Evolutionary conservation across 2,329 filamentous ascomycete genomes (phyloP).

Genomic region (Lachnellula hyalina): DNA sequence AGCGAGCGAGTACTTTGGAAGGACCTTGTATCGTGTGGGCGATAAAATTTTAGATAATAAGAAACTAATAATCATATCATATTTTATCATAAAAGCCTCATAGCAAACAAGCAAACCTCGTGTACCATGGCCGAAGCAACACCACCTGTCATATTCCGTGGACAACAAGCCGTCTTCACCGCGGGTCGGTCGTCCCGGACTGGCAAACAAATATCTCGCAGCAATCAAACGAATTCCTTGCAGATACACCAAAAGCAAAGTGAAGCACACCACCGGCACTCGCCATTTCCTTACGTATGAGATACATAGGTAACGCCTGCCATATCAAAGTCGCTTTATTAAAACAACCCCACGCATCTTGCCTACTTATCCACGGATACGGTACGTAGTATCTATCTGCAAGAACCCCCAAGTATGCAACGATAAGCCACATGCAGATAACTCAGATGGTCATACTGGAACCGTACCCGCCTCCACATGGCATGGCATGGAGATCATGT

Average conservation of each 20-base stretch:
- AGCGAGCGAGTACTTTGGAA: not conserved
- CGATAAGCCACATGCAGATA: not conserved
- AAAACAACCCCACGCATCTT: too few species aligned
- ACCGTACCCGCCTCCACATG: not conserved
- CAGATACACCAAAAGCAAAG: not conserved
- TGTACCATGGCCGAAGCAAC: not conserved
- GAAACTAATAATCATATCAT: constrained; percentile 7
- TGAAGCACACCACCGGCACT: not conserved
- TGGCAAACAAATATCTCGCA: not conserved
- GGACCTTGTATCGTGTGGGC: not conserved
- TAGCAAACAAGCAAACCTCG: not conserved
- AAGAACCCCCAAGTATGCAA: not conserved
- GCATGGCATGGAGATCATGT: not conserved
- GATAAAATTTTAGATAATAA: constrained; percentile 5
- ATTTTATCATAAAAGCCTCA: not conserved
- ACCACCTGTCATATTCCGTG: not conserved
- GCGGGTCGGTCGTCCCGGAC: not conserved
- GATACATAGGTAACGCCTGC: not conserved
- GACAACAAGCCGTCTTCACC: not conserved
- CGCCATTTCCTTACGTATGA: not conserved
- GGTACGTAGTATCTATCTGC: too few species aligned
- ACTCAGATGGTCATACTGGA: not conserved
- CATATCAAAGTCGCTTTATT: not conserved
- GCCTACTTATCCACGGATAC: too few species aligned
- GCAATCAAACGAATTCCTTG: not conserved